These are phyloP conservation scores for Microbotryum lychnidis-dioicae DNA, from an alignment of 1,284 basidiomycete genomes.

Conservation along the genomic window DNA sequence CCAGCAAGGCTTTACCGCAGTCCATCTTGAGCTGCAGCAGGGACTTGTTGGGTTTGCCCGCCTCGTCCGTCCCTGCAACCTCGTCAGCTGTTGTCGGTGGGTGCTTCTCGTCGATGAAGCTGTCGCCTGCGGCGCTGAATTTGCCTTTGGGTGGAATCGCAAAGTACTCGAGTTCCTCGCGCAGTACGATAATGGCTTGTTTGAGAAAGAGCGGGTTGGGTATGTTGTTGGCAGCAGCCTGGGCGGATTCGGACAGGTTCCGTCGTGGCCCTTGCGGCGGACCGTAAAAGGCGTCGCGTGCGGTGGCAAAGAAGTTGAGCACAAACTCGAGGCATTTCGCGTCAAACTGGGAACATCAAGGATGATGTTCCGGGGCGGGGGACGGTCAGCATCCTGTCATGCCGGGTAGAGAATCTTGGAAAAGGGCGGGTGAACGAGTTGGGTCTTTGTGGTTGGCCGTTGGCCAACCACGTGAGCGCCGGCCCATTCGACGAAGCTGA, in stretches of 20 bases:
- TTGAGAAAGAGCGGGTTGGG: slow-evolving; percentile 90
- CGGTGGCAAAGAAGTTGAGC: slow-evolving; percentile 60
- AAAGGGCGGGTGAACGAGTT: neutral
- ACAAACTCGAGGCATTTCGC: slow-evolving; percentile 77
- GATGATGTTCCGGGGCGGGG: neutral
- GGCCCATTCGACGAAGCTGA: neutral
- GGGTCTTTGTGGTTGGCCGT: no score
- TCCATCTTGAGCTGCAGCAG: slow-evolving; percentile 68
- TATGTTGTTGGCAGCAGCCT: slow-evolving; percentile 38
- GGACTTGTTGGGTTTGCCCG: slow-evolving; percentile 66
- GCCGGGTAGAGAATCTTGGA: neutral
- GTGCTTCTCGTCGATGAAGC: neutral
- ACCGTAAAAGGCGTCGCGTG: slow-evolving; percentile 81
- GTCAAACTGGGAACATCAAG: slow-evolving; percentile 63
- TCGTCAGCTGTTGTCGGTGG: slow-evolving; percentile 32
- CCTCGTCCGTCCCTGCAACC: slow-evolving; percentile 55
- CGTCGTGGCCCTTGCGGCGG: slow-evolving; percentile 46
- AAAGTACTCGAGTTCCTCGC: slow-evolving; percentile 98
- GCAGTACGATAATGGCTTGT: slow-evolving; percentile 95
- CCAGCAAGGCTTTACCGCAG: slow-evolving; percentile 79
- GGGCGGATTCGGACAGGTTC: slow-evolving; percentile 43
- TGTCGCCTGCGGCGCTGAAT: neutral
- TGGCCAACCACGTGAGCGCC: no score
- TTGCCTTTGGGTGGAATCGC: slow-evolving; percentile 67
- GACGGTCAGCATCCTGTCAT: neutral